Conservation (phyloP, 768 basidiomycete species). For the Lactarius psammicola region DNA sequence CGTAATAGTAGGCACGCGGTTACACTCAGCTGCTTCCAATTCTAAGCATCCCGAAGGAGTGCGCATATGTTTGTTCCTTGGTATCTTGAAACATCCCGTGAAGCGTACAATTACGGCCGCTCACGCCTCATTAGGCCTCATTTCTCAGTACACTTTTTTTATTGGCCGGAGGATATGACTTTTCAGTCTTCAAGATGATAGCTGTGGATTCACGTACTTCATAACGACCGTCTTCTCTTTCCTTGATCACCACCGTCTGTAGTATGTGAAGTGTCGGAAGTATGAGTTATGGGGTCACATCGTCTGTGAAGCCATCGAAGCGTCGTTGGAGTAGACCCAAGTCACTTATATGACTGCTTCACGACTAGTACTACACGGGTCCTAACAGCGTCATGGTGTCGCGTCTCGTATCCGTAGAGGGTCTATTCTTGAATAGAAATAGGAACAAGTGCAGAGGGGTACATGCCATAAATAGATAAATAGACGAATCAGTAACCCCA, state of each 20-base stretch:
- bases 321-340: no score
- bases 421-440: no score
- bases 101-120: constrained; percentile 5
- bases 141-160: constrained; percentile 21
- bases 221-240: neutral
- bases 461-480: neutral
- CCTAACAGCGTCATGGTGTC: no score
- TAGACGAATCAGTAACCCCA: neutral
- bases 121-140: constrained; percentile 20
- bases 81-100: constrained; percentile 4
- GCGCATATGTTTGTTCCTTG: constrained; percentile 11
- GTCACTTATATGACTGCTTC: no score
- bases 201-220: neutral
- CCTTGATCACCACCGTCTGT: constrained; percentile 1
- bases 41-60: no score
- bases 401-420: no score
- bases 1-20: constrained; percentile 8
- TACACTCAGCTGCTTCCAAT: constrained; percentile 15
- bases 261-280: neutral
- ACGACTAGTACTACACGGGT: no score
- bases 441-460: no score
- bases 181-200: neutral
- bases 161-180: constrained; percentile 17
- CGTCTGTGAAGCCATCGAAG: no score
- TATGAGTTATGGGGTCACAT: no score